These are phyloP conservation scores for Eucalyptus marginata DNA, from an alignment of 345 rosid genomes.

Conservation along the genomic window DNA sequence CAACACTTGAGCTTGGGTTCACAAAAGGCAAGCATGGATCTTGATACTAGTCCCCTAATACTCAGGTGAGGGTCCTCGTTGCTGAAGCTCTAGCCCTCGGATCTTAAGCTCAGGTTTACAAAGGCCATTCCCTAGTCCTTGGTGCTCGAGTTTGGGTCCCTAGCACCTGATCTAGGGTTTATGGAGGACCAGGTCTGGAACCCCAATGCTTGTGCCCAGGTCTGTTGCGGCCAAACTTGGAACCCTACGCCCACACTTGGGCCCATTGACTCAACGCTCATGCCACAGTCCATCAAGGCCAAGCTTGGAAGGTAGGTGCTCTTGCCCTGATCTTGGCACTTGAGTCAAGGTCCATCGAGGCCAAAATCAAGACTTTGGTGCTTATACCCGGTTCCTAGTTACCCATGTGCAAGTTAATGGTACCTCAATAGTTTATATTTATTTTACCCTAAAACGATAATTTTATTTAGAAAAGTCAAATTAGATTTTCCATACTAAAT, in stretches of 20 bases:
- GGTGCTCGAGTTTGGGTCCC: background rate
- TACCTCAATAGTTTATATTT: too few species aligned
- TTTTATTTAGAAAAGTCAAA: too few species aligned
- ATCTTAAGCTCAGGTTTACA: background rate
- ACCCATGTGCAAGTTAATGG: fast-evolving
- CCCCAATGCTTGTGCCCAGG: fast-evolving
- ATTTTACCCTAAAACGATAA: too few species aligned
- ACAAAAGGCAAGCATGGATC: background rate
- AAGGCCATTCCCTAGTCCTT: background rate
- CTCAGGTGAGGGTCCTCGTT: fast-evolving
- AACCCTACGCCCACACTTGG: background rate
- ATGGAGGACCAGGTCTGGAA: fast-evolving
- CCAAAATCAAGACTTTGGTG: background rate
- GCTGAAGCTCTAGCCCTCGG: background rate
- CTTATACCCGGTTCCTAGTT: fast-evolving
- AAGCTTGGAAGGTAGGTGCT: fast-evolving
- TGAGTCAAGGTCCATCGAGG: background rate
- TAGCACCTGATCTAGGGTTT: fast-evolving
- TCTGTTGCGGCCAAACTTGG: fast-evolving
- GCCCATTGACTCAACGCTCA: fast-evolving
- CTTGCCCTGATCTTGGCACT: background rate
- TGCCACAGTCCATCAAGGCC: background rate
- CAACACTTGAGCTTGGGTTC: background rate
- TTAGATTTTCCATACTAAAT: too few species aligned
- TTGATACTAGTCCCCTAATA: background rate